Percentiles rank a stretch among this genome's conserved stretches.
phyloP scores from a whole-genome alignment of 176 grass and related monocot species.

The Cymbopogon citratus region DNA sequence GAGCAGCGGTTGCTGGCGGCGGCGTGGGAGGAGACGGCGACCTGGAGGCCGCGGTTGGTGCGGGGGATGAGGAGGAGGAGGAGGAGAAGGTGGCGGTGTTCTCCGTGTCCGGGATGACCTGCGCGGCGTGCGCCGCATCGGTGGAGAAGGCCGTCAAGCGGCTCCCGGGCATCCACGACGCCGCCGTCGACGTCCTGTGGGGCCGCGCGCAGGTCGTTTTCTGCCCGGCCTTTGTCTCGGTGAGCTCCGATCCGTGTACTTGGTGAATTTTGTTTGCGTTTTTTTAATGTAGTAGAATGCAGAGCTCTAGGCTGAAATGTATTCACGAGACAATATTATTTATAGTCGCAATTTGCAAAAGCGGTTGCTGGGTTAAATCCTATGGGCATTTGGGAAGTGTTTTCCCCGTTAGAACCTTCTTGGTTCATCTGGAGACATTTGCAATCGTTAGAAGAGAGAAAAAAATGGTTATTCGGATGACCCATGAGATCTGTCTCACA shows the following conservation, averaged over 20 bases:
- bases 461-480: too few species aligned
- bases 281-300: neutral
- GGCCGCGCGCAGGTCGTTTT: constrained; percentile 74
- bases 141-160: constrained; percentile 97
- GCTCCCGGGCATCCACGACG: constrained; percentile 81
- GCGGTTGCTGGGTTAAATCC: neutral
- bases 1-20: neutral
- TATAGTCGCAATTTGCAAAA: neutral
- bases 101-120: constrained; percentile 75
- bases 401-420: neutral
- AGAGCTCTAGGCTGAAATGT: neutral
- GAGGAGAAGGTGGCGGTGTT: constrained; percentile 53
- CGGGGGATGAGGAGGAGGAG: constrained; percentile 29
- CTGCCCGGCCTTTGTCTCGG: constrained; percentile 77
- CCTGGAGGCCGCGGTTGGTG: constrained; percentile 36
- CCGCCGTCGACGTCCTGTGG: constrained; percentile 77
- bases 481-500: neutral
- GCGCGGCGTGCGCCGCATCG: constrained; percentile 77
- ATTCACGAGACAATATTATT: neutral
- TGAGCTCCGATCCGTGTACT: constrained; percentile 28
- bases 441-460: too few species aligned
- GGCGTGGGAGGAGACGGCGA: constrained; percentile 16
- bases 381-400: neutral
- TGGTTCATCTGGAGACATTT: neutral
- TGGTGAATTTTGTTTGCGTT: neutral